These are phyloP conservation scores for Apiotrichum laibachii DNA, from an alignment of 1,284 basidiomycete genomes.

Conservation along the genomic window DNA sequence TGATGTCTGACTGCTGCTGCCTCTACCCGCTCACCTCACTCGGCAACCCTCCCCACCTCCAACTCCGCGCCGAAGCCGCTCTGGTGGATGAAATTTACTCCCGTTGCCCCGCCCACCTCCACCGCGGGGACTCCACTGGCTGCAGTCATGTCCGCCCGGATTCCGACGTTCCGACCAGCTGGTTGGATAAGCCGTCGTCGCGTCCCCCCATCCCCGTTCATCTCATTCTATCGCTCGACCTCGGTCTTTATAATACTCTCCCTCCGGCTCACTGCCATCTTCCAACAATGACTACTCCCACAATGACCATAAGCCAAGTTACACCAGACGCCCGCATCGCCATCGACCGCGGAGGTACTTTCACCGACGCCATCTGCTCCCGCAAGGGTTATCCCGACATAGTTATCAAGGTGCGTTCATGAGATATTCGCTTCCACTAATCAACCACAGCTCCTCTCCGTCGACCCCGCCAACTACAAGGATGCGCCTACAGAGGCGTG, in stretches of 20 bases:
- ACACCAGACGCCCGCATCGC: constrained; percentile 22
- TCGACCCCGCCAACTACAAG: constrained; percentile 79
- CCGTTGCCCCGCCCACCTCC: neutral
- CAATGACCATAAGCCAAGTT: too few species aligned
- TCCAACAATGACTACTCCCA: neutral
- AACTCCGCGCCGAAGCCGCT: too few species aligned
- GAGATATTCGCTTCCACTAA: neutral
- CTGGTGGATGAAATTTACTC: neutral
- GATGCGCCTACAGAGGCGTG: constrained; percentile 75
- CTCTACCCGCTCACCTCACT: too few species aligned
- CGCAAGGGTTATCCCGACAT: constrained; percentile 30
- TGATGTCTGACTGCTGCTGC: too few species aligned
- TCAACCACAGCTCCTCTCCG: constrained; percentile 65
- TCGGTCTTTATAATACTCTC: neutral
- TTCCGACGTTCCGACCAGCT: neutral
- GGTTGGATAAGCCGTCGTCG: neutral
- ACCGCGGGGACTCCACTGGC: neutral
- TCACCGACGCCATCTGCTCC: constrained; percentile 46
- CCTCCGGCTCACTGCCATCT: neutral
- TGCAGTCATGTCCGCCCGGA: neutral
- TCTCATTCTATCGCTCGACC: too few species aligned
- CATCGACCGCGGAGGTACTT: constrained; percentile 45
- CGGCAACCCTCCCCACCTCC: too few species aligned
- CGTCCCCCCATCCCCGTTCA: too few species aligned
- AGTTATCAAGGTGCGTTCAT: constrained; percentile 29